phyloP scores from a whole-genome alignment of 768 basidiomycete genomes.

The Xerocomellus amylosporus region DNA sequence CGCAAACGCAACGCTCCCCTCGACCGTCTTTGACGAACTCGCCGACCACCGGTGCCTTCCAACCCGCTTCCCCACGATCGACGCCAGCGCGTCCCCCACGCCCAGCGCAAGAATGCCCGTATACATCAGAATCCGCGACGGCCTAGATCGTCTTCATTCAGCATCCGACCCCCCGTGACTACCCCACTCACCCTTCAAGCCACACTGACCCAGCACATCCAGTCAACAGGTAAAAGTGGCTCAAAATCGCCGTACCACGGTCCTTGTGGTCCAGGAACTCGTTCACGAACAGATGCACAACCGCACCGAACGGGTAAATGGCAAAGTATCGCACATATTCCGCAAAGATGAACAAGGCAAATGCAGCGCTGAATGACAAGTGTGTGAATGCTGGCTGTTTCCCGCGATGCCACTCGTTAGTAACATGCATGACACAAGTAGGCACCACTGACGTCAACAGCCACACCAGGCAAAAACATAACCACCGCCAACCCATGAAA shows the following conservation, averaged over 20 bases:
- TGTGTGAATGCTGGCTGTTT: conserved; percentile 93
- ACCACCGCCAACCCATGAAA: conserved; percentile 95
- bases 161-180: background rate
- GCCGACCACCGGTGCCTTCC: conserved; percentile 85
- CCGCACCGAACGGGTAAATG: conserved; percentile 91
- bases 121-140: conserved; percentile 56
- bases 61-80: conserved; percentile 83
- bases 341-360: conserved; percentile 91
- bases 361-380: conserved; percentile 90
- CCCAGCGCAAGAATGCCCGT: conserved; percentile 89
- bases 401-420: conserved; percentile 10
- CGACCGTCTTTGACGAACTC: conserved; percentile 81
- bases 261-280: conserved; percentile 97
- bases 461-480: conserved; percentile 96
- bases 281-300: conserved; percentile 93
- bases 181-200: conserved; percentile 80
- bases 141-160: conserved; percentile 30
- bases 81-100: conserved; percentile 92
- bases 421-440: conserved; percentile 5
- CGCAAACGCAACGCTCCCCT: conserved; percentile 85
- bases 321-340: conserved; percentile 99
- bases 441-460: conserved; percentile 70
- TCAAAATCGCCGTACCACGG: conserved; percentile 91
- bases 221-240: conserved; percentile 95
- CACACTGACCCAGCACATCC: conserved; percentile 93